Evolutionary conservation across 2,329 filamentous ascomycete species (phyloP), one percentile per base, ranked within the genome.

Genomic region (Zymoseptoria crescenta): DNA sequence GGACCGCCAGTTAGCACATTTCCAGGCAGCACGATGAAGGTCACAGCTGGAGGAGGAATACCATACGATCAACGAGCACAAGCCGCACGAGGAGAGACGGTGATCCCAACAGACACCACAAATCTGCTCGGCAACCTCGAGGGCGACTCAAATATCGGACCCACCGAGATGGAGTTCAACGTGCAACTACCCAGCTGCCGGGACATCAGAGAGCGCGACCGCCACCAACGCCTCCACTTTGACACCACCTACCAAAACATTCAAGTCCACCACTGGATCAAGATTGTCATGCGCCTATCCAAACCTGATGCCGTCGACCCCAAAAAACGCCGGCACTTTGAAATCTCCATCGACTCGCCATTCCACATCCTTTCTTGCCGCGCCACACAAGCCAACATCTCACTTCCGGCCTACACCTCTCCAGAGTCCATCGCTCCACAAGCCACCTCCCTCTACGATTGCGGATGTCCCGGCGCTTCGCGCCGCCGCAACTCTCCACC

Each of bases 231-330:
- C 60, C 76, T 96, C 60, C 88, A 96, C 72, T 93, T 93, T 56
- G 91, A 96, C 71, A 96, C 91, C 57, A 96, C 91, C 59, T 96
- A 93, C 80, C 88, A 91, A 70, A 95, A 95, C 63, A 93, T 96
- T 56, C 90, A 94, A 68, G 91, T 96, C 56, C 91, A 90, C 72
- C 92, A 96, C 72, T 96, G 91, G 91, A 96, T 96, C 74, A 96
- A 96, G 89, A 91, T 96, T 69, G 91, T 96, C 62, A 89, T 96
- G 85, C 87, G 92, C 56, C 86, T 96, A 52, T 96, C 91, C 29
- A 91, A 90, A 67, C 79, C 88, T 13, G 92, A 96, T 67, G 83
- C 86, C 48, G 84, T 87, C 9, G 89, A 96, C 68, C 86, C 91
- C 0, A 80, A 79, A 0, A 92, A 92, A 70, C 84, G 91, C 63